phyloP scores from a whole-genome alignment of 129 eudicot species.

The Pittosporum tobira region DNA sequence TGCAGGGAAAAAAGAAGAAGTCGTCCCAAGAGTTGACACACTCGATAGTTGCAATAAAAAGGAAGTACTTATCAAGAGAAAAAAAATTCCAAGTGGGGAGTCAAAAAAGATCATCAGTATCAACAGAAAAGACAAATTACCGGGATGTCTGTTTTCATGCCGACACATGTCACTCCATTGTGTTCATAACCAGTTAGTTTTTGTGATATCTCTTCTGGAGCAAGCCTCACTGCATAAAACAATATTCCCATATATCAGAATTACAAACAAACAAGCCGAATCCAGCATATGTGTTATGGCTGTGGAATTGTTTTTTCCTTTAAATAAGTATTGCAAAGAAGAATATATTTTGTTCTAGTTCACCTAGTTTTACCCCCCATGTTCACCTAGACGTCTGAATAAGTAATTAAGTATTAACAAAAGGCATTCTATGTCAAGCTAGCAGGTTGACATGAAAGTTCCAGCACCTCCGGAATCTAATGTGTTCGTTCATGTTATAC shows the following conservation, averaged over 20 bases:
- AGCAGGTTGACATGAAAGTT: not conserved
- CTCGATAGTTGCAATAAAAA: not conserved
- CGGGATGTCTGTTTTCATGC: constrained; percentile 98
- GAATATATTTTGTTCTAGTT: not conserved
- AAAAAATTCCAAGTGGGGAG: not conserved
- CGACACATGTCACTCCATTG: constrained; percentile 91
- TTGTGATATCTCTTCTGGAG: constrained; percentile 81
- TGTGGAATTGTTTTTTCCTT: too few relatives aligned
- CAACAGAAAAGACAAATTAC: constrained; percentile 30
- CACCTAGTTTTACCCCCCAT: too few relatives aligned
- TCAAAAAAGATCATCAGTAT: not conserved
- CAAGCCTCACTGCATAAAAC: constrained; percentile 84
- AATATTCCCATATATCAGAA: constrained; percentile 9
- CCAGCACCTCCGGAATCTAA: not conserved
- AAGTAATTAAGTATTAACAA: not conserved
- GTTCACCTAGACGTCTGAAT: too few relatives aligned
- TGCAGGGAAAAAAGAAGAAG: not conserved
- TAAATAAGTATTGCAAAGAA: too few relatives aligned
- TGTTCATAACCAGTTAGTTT: constrained; percentile 78
- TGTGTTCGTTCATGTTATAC: too few relatives aligned
- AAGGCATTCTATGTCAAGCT: not conserved
- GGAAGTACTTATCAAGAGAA: not conserved
- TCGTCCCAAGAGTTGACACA: not conserved
- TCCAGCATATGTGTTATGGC: not conserved
- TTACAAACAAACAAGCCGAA: not conserved